These are phyloP conservation scores for Stylonectria norvegica DNA, from an alignment of 2,329 filamentous ascomycete genomes.

Conservation along the genomic window DNA sequence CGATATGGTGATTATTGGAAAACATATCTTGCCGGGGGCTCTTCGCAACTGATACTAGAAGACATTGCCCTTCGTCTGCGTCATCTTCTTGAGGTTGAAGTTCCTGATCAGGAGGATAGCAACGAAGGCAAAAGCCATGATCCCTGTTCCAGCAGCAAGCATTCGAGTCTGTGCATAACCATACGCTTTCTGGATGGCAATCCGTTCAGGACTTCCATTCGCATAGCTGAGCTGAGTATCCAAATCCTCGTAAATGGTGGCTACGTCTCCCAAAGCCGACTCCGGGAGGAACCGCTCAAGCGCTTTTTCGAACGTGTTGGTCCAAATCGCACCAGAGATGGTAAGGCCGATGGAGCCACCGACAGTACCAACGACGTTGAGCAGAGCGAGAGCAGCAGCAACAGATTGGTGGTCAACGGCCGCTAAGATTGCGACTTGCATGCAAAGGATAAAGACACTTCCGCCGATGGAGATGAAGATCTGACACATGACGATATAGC, in stretches of 20 bases:
- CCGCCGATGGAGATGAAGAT: conserved; percentile 48
- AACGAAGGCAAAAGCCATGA: conserved; percentile 21
- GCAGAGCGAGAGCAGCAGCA: conserved; percentile 43
- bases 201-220: conserved; percentile 35
- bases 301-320: conserved; percentile 32
- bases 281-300: conserved; percentile 38
- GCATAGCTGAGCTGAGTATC: conserved; percentile 34
- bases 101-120: conserved; percentile 23
- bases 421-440: conserved; percentile 55
- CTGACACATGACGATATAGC: conserved; percentile 48
- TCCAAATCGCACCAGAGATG: conserved; percentile 38
- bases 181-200: conserved; percentile 45
- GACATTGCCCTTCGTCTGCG: conserved; percentile 23
- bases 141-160: conserved; percentile 29
- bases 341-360: conserved; percentile 43
- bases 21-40: no score
- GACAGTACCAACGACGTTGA: conserved; percentile 39
- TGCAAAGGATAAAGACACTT: conserved; percentile 48
- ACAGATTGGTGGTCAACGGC: conserved; percentile 50
- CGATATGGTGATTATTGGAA: no score
- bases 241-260: conserved; percentile 41
- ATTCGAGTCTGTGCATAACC: conserved; percentile 40
- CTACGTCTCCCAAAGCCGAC: conserved; percentile 22
- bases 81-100: conserved; percentile 19
- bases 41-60: no score